A percentile compares a stretch with the other conserved stretches of the same genome.
These are phyloP conservation scores for Cladochytrium replicatum DNA, from an alignment of 192 early-diverging fungal genomes.

Conservation along the genomic window DNA sequence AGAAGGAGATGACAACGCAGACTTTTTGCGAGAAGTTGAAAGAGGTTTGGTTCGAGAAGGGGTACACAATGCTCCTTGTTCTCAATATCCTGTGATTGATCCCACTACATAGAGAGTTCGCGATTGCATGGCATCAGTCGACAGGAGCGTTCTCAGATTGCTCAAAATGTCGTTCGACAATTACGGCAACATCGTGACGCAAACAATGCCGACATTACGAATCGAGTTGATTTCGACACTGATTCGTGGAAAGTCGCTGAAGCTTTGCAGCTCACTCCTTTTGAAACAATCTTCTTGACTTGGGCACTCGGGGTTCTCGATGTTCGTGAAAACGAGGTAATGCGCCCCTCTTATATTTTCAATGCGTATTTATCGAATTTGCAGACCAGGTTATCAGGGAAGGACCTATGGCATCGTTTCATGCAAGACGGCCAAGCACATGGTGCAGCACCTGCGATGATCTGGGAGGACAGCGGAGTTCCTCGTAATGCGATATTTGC, in stretches of 20 bases:
- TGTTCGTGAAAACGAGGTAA: constrained; percentile 18
- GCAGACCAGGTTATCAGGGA: not conserved
- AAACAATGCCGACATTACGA: not conserved
- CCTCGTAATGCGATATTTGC: constrained; percentile 28
- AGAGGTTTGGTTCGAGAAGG: constrained; percentile 6
- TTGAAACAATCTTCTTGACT: constrained; percentile 65
- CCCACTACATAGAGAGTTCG: too few relatives aligned
- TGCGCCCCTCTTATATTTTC: not conserved
- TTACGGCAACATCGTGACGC: constrained; percentile 12
- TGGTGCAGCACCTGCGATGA: constrained; percentile 3
- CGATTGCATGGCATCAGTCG: not conserved
- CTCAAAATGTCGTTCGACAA: constrained; percentile 25
- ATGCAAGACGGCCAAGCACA: constrained; percentile 8
- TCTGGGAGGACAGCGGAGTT: not conserved
- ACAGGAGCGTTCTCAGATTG: not conserved
- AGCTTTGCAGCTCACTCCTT: constrained; percentile 54
- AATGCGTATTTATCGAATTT: too few relatives aligned
- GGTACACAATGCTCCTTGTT: not conserved
- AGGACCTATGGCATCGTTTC: not conserved
- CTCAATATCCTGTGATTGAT: too few relatives aligned
- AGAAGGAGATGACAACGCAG: constrained; percentile 2
- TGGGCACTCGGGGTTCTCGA: constrained; percentile 47
- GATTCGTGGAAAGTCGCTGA: constrained; percentile 34
- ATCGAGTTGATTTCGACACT: too few relatives aligned
- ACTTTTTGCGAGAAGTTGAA: not conserved